These are phyloP conservation scores for Cephaloascus albidus DNA, from an alignment of 805 yeast genomes.

Conservation along the genomic window DNA sequence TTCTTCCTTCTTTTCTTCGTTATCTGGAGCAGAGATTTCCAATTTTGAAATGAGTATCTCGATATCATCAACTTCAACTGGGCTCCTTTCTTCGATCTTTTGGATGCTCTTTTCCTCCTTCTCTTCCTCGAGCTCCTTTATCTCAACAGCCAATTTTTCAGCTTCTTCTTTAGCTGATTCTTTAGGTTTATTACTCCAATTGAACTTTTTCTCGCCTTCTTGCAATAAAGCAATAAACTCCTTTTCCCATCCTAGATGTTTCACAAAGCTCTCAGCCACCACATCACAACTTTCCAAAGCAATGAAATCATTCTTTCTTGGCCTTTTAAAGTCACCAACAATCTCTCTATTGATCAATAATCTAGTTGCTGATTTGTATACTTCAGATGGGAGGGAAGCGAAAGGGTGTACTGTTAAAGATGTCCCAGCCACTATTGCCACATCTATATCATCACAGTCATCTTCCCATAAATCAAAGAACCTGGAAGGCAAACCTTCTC, in stretches of 20 bases:
- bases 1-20: too few species aligned
- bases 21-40: background rate
- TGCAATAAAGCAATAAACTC: constrained; percentile 36
- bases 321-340: constrained; percentile 62
- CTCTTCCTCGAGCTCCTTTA: background rate
- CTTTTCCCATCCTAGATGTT: constrained; percentile 53
- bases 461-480: constrained; percentile 67
- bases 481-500: constrained; percentile 68
- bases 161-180: background rate
- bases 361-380: constrained; percentile 37
- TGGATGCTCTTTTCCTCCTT: background rate
- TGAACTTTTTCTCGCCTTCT: background rate
- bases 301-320: constrained; percentile 53
- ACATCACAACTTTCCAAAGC: constrained; percentile 56
- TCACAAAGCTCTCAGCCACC: constrained; percentile 46
- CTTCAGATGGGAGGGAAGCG: constrained; percentile 71
- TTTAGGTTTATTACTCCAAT: too few species aligned
- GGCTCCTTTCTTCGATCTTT: too few species aligned
- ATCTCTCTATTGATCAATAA: constrained; percentile 64
- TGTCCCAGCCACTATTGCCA: constrained; percentile 88
- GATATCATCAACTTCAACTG: background rate
- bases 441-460: constrained; percentile 41
- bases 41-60: background rate
- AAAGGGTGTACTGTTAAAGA: constrained; percentile 87
- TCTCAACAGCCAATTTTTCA: background rate